Evolutionary conservation across 176 grass and related monocot genomes (phyloP), one percentile per base, ranked within the genome.

Genomic region (Hordeum marinum): DNA sequence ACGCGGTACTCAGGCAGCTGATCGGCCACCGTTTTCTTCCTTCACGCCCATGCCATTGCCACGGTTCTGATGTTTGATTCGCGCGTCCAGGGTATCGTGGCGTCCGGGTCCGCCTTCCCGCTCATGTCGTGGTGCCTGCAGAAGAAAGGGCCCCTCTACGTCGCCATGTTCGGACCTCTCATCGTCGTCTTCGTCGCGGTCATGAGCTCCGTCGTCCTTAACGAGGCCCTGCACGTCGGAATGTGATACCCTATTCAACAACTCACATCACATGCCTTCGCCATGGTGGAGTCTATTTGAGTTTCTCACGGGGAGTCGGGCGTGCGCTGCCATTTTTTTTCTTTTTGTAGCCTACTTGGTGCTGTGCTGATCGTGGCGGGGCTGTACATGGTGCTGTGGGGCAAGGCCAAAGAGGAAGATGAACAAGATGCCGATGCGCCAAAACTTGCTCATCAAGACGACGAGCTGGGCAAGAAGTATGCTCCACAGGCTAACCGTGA

Each of bases 71-170:
- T 21, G 6, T 20, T 57, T 57, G 54, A 57, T 21, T 21, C 7
- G 20, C 0, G 20, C 20, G 54, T 57, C 13, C 37, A 88, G 88
- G 91, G 82, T 7, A 21, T 90, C 34, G 14, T 90, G 8, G 76
- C 81, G 27, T 90, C 91, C 8, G 88, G 85, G 18, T 62, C 65
- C 1, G 67, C 60, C 5, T 81, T 85, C 82, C 84, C 86, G 3
- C 43, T 95, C 10, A 46, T 89, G 71, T 75, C 90, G 1, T 95
- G 93, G 93, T 95, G 90, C 81, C 79, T 92, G 48, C 63, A 74
- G 58, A 72, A 78, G 79, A 90, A 77, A 71, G 93, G 93, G 1
- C 88, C 88, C 1, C 77, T 95, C 1, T 95, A 84, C 46, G 76
- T 89, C 9, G 87, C 93, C 2, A 77, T 90, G 75, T 95, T 95